Conservation (phyloP, 805 yeast species). For the Myxozyma neglecta region DNA sequence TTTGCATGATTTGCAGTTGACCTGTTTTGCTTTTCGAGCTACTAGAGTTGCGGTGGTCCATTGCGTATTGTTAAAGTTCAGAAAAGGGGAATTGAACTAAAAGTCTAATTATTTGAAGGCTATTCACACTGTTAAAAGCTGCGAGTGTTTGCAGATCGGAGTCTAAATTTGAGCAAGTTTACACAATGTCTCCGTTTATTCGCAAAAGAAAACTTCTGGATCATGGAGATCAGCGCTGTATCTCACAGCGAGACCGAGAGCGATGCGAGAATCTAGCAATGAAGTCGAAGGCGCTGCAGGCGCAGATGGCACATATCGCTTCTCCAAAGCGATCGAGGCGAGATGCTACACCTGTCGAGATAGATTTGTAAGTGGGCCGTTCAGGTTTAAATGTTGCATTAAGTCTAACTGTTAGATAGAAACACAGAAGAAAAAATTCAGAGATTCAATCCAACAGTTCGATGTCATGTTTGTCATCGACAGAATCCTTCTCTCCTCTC, state of each 20-base stretch:
- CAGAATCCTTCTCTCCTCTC: constrained; percentile 28
- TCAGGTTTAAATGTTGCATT: background rate
- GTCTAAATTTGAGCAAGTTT: background rate
- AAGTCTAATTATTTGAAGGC: background rate
- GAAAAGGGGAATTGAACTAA: background rate
- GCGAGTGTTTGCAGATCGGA: background rate
- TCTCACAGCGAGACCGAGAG: background rate
- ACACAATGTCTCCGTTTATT: constrained; percentile 2
- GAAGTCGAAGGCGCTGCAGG: background rate
- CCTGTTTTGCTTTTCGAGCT: no score
- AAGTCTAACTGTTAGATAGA: background rate
- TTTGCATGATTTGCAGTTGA: no score
- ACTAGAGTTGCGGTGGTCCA: no score
- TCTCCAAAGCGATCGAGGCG: constrained; percentile 1
- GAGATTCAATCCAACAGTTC: constrained; percentile 6
- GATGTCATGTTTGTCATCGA: constrained; percentile 30
- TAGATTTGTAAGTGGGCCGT: background rate
- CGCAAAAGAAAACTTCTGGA: background rate
- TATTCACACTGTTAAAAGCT: background rate
- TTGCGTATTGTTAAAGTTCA: no score
- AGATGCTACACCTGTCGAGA: background rate
- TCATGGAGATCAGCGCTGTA: background rate
- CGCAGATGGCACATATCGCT: background rate
- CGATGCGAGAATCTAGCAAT: background rate
- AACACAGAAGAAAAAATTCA: background rate